phyloP scores from a whole-genome alignment of 345 rosid species.

The Physaria fendleri region DNA sequence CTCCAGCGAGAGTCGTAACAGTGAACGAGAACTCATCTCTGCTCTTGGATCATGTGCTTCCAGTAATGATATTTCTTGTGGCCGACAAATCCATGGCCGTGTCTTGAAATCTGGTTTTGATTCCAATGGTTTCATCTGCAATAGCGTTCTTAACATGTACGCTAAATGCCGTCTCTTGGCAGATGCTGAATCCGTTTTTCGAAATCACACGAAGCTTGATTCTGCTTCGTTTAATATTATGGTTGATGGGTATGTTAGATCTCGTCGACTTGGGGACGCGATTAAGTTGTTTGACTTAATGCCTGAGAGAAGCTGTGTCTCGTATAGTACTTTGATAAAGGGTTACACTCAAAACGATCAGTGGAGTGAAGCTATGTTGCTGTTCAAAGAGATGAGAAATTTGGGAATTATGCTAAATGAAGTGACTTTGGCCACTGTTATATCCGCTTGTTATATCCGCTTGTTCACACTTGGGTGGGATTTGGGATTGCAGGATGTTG shows the following conservation, averaged over 20 bases:
- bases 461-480: slow-evolving; percentile 45
- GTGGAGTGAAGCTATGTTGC: slow-evolving; percentile 45
- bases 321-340: slow-evolving; percentile 61
- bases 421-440: slow-evolving; percentile 50
- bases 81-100: slow-evolving; percentile 48
- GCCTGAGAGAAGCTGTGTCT: slow-evolving; percentile 56
- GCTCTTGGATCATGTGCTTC: slow-evolving; percentile 51
- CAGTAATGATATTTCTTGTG: slow-evolving; percentile 32
- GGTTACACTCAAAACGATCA: slow-evolving; percentile 45
- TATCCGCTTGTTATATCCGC: slow-evolving; percentile 53
- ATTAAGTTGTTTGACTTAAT: slow-evolving; percentile 52
- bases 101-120: slow-evolving; percentile 49
- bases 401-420: slow-evolving; percentile 47
- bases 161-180: slow-evolving; percentile 51
- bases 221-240: slow-evolving; percentile 61
- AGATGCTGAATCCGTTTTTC: slow-evolving; percentile 47
- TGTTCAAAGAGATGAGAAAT: slow-evolving; percentile 54
- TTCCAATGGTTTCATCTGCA: slow-evolving; percentile 52
- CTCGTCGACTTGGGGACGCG: slow-evolving; percentile 47
- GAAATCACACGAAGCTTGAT: slow-evolving; percentile 29
- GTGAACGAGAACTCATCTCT: slow-evolving; percentile 46
- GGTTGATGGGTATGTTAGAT: slow-evolving; percentile 47
- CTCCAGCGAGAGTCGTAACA: slow-evolving; percentile 6
- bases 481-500: slow-evolving; percentile 50
- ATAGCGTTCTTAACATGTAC: slow-evolving; percentile 73